Conservation (phyloP, 208 protist species). For the Blastocrithidia nonstop region DNA sequence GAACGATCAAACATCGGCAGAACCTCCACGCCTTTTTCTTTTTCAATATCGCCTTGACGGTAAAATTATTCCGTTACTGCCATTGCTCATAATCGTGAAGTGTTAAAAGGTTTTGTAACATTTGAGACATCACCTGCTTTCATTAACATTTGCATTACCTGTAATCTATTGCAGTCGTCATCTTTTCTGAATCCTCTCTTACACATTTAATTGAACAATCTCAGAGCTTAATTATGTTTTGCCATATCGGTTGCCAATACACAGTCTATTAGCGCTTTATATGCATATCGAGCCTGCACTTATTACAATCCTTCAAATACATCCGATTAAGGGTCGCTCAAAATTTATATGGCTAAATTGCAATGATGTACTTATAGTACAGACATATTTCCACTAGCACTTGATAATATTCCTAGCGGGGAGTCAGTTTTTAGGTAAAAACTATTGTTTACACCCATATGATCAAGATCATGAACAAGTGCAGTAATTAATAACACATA, state of each 20-base stretch:
- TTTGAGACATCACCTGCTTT: conserved; percentile 79
- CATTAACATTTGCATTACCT: conserved; percentile 61
- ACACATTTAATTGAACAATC: neutral
- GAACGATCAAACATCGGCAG: conserved; percentile 78
- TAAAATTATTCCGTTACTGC: conserved; percentile 83
- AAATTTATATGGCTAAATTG: conserved; percentile 74
- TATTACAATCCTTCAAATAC: conserved; percentile 45
- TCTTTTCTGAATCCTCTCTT: conserved; percentile 16
- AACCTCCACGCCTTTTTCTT: conserved; percentile 69
- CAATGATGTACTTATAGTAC: conserved; percentile 83
- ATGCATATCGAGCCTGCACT: conserved; percentile 24
- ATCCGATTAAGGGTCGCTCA: conserved; percentile 51
- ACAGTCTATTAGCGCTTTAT: conserved; percentile 63
- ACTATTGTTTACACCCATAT: conserved; percentile 86
- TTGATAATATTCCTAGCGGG: conserved; percentile 67
- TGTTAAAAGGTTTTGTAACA: conserved; percentile 76
- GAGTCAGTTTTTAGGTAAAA: conserved; percentile 82
- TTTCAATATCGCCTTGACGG: conserved; percentile 78
- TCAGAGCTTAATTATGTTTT: conserved; percentile 12
- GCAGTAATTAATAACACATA: conserved; percentile 66
- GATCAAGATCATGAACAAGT: conserved; percentile 72
- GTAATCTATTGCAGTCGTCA: conserved; percentile 10
- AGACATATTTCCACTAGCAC: conserved; percentile 61
- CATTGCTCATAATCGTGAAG: conserved; percentile 66
- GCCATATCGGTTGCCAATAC: conserved; percentile 83